A percentile compares a stretch with the other conserved stretches of the same genome.
Conservation (phyloP, 2,329 filamentous ascomycete genomes). For the Microsporum audouinii region DNA sequence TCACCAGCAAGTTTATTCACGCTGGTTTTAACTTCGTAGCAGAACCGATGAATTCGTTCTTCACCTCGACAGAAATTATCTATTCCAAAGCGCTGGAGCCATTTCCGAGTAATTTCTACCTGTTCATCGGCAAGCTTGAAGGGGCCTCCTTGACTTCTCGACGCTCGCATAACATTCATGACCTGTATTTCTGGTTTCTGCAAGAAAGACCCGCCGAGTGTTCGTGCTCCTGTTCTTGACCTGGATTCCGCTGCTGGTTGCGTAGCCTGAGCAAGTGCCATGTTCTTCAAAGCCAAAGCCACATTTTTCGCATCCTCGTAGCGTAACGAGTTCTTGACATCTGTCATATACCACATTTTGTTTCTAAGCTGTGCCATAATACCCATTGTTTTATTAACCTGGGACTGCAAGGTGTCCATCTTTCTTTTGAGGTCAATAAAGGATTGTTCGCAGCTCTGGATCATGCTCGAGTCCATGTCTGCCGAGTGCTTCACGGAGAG, state of each 20-base stretch:
- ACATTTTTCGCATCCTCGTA: slow-evolving; percentile 83
- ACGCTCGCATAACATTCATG: slow-evolving; percentile 74
- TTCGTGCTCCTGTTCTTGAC: slow-evolving; percentile 35
- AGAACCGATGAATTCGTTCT: slow-evolving; percentile 88
- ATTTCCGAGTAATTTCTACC: slow-evolving; percentile 69
- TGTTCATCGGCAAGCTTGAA: slow-evolving; percentile 97
- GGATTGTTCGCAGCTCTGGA: slow-evolving; percentile 28
- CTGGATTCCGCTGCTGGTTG: slow-evolving; percentile 24
- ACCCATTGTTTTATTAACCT: slow-evolving; percentile 63
- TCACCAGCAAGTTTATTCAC: slow-evolving; percentile 77
- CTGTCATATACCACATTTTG: slow-evolving; percentile 98
- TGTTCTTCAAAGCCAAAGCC: slow-evolving; percentile 76
- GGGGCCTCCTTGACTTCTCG: slow-evolving; percentile 72
- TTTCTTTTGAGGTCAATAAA: slow-evolving; percentile 74
- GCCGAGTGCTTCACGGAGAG: slow-evolving; percentile 36
- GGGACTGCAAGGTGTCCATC: slow-evolving; percentile 62
- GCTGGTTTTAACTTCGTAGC: slow-evolving; percentile 76
- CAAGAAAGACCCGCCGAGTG: slow-evolving; percentile 49
- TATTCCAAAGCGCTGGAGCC: slow-evolving; percentile 69
- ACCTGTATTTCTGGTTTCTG: slow-evolving; percentile 74
- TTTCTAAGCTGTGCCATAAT: slow-evolving; percentile 66
- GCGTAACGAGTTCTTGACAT: slow-evolving; percentile 77
- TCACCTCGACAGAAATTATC: slow-evolving; percentile 93
- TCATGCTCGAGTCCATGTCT: slow-evolving; percentile 23
- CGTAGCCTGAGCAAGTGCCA: slow-evolving; percentile 50